Evolutionary conservation across 1,284 basidiomycete species (phyloP), one percentile per base, ranked within the genome.

Genomic region (Heterobasidion irregulare): DNA sequence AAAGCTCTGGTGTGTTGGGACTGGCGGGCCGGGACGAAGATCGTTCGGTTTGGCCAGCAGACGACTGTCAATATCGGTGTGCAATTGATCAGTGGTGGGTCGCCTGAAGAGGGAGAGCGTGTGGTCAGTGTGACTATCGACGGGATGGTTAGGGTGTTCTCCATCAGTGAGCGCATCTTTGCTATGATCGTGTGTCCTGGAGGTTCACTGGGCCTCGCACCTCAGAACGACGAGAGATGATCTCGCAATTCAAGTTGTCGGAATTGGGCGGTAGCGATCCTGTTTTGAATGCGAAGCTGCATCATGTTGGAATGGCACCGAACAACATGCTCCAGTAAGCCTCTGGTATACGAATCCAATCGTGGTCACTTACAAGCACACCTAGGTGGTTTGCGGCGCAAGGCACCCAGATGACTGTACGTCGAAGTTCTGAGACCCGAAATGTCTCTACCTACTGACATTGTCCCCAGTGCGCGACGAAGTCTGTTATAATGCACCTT

Each of bases 1-100:
- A 88, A 89, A 65, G 93, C 92, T 0, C 77, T 95, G n/a, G 91
- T 95, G 7, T 92, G 91, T 59, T 95, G 93, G 92, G 85, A 90
- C 67, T 91, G 87, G 89, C 78, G 87, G 6, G 75, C 83, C 10
- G 93, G 93, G 2, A 85, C 83, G 35, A 94, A 95, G 73, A 83
- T 95, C 50, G 89, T 94, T 19, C 77, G 91, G 8, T 95, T 94
- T 63, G 93, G 93, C 1, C 93, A 96, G 68, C 93, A 95, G 72
- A 94, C 91, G 34, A 95, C 93, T 13, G 83, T 94, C 59, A 92
- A 90, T 63, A 89, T 94, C 49, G 93, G 93, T 8, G 90, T 95
- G 35, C 91, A 92, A 67, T 80, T 96, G 43, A 82, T 95, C 44
- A 75, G 75, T 38, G 66, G 70, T 9, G 70, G 76, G 52, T 66